Base-by-base conservation (phyloP, 352 stramenopile species). In the Phytopythium ostracodes region DNA sequence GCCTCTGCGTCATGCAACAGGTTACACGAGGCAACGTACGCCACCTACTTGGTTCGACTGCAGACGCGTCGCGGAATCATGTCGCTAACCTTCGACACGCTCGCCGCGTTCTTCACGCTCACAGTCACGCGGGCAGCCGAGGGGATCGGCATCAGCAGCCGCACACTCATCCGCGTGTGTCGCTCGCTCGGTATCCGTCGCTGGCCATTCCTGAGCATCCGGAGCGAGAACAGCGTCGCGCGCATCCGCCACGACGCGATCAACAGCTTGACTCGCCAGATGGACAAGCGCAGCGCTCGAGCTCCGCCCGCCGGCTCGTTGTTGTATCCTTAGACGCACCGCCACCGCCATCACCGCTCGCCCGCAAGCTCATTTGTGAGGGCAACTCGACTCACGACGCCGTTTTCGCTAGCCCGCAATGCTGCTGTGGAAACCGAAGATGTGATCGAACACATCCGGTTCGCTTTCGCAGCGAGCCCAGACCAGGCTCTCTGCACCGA, bases 161-260 rank as follows among this genome's bases (percentile, higher is more conserved):
- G 74, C 60, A 83, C 74, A 44, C 71, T 83, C 66, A 83, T 80
- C 35, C 74, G 74, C 29, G 74, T 80, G 29, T 80, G 71, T 54
- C 74, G 71, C 9, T 78, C 74, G 22, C 69, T 83, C n/a, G 74
- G 74, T 29, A 83, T 83, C 60, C 74, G 71, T 2, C 71, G 74
- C 25, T 83, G 71, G 71, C 74, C 74, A 35, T 80, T 80, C 70
- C 55, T 80, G 44, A 71, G 69, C 51, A 79, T 80, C 61, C 72
- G 72, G 38, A 80, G 72, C 50, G 68, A 78, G 53, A 76, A 80
- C 56, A 80, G 78, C 56, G 70, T 83, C 43, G 70, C 74, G 46
- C 72, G 75, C 36, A 79, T 80, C 59, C 75, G 75, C 43, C 69
- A 75, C 57, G 75, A 83, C 31, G 75, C 75, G 54, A 79, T 83